phyloP scores from a whole-genome alignment of 2,329 filamentous ascomycete genomes.

The Acephala macrosclerotiorum region DNA sequence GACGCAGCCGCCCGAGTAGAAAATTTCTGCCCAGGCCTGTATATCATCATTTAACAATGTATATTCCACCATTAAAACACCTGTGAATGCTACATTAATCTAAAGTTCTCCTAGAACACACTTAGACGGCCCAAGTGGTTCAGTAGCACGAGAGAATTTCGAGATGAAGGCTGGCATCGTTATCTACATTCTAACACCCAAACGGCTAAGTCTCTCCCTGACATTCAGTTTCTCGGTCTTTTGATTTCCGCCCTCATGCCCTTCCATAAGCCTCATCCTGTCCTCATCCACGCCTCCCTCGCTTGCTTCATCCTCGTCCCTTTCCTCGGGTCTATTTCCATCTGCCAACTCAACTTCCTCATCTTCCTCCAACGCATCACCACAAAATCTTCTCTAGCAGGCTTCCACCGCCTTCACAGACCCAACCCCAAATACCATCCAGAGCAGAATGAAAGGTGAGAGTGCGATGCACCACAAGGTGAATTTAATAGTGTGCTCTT shows the following conservation, averaged over 20 bases:
- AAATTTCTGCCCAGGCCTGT: background rate
- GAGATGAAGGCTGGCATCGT: background rate
- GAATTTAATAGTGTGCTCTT: conserved; percentile 1
- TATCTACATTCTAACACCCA: background rate
- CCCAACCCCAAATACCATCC: conserved; percentile 4
- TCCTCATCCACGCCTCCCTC: background rate
- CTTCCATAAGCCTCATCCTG: background rate
- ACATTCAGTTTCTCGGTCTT: background rate
- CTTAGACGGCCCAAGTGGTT: background rate
- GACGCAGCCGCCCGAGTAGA: background rate
- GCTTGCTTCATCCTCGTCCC: conserved; percentile 1
- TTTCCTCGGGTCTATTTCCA: background rate
- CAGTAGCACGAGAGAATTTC: background rate
- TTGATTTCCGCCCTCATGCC: background rate
- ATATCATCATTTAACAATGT: background rate
- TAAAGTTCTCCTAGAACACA: background rate
- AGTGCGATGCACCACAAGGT: conserved; percentile 5
- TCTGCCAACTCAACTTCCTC: conserved; percentile 14
- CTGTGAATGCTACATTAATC: background rate
- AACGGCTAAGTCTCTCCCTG: background rate
- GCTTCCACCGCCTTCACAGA: conserved; percentile 18
- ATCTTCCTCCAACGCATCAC: conserved; percentile 26
- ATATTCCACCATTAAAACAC: background rate
- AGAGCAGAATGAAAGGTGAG: conserved; percentile 15
- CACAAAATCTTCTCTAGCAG: conserved; percentile 28